A percentile compares a stretch with the other conserved stretches of the same genome.
These are phyloP conservation scores for Marchantia paleacea DNA, from an alignment of 225 moss, liverwort and hornwort genomes.

Conservation along the genomic window DNA sequence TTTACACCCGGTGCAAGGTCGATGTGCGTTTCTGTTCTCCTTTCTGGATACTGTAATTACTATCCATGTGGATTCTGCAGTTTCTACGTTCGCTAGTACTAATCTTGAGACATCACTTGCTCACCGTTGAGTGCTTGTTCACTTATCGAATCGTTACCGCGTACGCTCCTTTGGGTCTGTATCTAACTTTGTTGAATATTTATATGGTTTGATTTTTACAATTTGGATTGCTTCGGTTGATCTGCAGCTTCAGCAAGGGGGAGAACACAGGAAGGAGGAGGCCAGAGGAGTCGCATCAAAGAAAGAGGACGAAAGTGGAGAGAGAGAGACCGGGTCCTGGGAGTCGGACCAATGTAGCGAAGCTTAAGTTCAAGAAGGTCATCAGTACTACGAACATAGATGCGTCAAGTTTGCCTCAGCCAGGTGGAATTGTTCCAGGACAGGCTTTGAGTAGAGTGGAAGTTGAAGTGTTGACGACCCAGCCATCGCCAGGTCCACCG, in stretches of 20 bases:
- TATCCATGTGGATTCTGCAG: no score
- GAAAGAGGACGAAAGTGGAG: conserved; percentile 88
- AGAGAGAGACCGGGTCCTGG: conserved; percentile 65
- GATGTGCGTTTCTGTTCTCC: no score
- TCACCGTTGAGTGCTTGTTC: no score
- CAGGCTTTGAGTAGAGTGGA: conserved; percentile 28
- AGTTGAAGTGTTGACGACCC: conserved; percentile 25
- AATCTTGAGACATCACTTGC: no score
- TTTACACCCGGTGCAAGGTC: no score
- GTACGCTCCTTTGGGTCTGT: no score
- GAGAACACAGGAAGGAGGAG: conserved; percentile 55
- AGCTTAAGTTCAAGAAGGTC: conserved; percentile 66
- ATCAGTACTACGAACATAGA: conserved; percentile 16
- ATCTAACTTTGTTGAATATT: no score
- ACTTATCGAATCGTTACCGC: no score
- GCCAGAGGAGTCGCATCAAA: conserved; percentile 69
- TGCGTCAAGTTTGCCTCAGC: background rate
- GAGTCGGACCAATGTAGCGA: conserved; percentile 58
- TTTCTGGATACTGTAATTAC: no score
- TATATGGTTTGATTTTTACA: background rate
- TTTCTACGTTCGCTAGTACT: no score
- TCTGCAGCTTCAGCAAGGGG: conserved; percentile 60
- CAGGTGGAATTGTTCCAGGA: conserved; percentile 23
- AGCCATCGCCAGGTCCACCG: conserved; percentile 9
- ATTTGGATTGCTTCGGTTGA: background rate